Conservation (phyloP, 345 rosid genomes). For the Rhodamnia rubescens region DNA sequence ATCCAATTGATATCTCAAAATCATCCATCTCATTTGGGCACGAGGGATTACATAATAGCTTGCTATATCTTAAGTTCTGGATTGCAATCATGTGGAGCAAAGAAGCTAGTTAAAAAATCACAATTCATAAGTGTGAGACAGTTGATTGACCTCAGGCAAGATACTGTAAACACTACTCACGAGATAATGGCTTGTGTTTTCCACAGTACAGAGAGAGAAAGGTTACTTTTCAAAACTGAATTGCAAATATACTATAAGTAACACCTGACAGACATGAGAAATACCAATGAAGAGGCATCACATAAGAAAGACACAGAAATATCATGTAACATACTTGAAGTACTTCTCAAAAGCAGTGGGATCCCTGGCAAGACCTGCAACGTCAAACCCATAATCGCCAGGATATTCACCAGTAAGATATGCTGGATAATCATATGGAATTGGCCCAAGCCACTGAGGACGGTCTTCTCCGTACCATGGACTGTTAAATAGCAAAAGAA, state of each 20-base stretch:
- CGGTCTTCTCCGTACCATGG: slow-evolving; percentile 83
- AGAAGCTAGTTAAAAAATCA: not conserved
- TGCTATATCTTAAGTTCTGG: not conserved
- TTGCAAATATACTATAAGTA: not conserved
- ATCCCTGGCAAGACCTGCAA: slow-evolving; percentile 70
- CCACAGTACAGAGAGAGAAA: not conserved
- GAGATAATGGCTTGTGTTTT: not conserved
- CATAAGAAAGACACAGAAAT: not conserved
- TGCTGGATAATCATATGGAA: slow-evolving; percentile 62
- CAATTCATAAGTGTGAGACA: not conserved
- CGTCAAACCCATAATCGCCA: slow-evolving; percentile 92
- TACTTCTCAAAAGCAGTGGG: slow-evolving; percentile 47
- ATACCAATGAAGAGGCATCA: not conserved
- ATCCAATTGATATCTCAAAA: not conserved
- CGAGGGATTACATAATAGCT: not conserved
- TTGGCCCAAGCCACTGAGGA: slow-evolving; percentile 95
- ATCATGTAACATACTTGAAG: slow-evolving; percentile 45
- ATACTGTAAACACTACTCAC: not conserved
- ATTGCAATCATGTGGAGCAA: not conserved
- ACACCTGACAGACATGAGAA: not conserved
- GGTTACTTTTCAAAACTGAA: not conserved
- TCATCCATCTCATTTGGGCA: not conserved
- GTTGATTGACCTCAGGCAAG: not conserved
- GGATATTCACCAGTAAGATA: slow-evolving; percentile 76
- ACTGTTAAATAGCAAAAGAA: slow-evolving; percentile 29